These are phyloP conservation scores for Colletotrichum tamarilloi DNA, from an alignment of 2,329 filamentous ascomycete genomes.

Conservation along the genomic window DNA sequence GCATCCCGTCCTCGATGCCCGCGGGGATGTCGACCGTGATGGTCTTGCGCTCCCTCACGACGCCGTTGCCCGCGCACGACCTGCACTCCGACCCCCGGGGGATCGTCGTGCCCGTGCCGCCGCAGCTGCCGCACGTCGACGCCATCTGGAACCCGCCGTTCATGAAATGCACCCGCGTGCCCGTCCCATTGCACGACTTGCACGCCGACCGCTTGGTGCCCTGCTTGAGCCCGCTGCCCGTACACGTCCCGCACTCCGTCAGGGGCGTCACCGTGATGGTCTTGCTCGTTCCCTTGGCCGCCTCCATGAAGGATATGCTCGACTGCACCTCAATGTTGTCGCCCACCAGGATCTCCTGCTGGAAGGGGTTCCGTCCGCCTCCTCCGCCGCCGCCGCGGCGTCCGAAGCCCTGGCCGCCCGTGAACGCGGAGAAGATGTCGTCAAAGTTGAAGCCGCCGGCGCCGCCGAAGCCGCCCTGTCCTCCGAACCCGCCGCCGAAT, in stretches of 20 bases:
- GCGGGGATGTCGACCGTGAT: slow-evolving; percentile 93
- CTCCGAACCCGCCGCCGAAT: slow-evolving; percentile 67
- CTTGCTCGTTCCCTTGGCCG: slow-evolving; percentile 89
- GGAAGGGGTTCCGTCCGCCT: slow-evolving; percentile 74
- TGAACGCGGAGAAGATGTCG: slow-evolving; percentile 91
- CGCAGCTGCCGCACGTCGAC: slow-evolving; percentile 85
- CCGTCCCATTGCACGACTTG: slow-evolving; percentile 85
- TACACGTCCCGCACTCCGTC: slow-evolving; percentile 83
- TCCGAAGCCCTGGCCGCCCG: slow-evolving; percentile 66
- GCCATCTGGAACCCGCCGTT: slow-evolving; percentile 96
- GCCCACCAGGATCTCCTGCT: slow-evolving; percentile 85
- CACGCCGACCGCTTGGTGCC: slow-evolving; percentile 81
- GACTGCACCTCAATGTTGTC: slow-evolving; percentile 96
- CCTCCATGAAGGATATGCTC: slow-evolving; percentile 94
- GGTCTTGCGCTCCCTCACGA: slow-evolving; percentile 83
- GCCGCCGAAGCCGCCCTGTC: slow-evolving; percentile 76
- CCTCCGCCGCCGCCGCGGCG: slow-evolving; percentile 52
- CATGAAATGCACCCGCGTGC: slow-evolving; percentile 88
- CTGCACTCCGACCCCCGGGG: slow-evolving; percentile 85
- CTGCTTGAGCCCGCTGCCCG: slow-evolving; percentile 84
- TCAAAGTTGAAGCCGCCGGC: slow-evolving; percentile 92
- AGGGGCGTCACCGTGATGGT: slow-evolving; percentile 89
- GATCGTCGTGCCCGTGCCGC: slow-evolving; percentile 79
- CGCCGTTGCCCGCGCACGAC: slow-evolving; percentile 84
- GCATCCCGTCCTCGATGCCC: slow-evolving; percentile 97